Conservation (phyloP, 2,329 filamentous ascomycete genomes). For the Periconia macrospinosa region DNA sequence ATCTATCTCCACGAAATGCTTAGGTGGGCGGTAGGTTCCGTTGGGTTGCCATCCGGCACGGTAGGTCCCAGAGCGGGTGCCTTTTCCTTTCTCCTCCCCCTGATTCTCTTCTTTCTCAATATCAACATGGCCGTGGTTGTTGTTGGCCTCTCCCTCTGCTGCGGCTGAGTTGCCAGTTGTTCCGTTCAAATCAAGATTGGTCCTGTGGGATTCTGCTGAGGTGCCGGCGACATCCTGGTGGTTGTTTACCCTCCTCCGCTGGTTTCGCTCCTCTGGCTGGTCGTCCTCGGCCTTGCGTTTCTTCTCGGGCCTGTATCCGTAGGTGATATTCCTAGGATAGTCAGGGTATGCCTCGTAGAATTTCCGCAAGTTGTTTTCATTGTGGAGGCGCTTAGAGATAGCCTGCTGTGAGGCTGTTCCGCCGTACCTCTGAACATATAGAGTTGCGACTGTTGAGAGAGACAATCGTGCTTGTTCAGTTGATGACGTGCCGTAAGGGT, state of each 20-base stretch:
- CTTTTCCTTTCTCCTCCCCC: background rate
- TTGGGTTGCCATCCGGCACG: background rate
- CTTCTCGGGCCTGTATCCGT: background rate
- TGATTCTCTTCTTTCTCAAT: background rate
- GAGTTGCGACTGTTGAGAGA: slow-evolving; percentile 8
- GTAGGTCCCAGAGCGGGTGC: background rate
- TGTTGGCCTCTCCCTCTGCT: background rate
- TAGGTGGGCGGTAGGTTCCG: background rate
- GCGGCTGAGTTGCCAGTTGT: background rate
- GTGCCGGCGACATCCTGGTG: too few species aligned
- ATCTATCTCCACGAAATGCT: background rate
- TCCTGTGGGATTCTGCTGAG: too few species aligned
- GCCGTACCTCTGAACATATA: slow-evolving; percentile 9
- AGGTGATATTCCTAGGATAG: background rate
- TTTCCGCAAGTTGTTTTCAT: slow-evolving; percentile 1
- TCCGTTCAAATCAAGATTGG: too few species aligned
- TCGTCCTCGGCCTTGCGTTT: background rate
- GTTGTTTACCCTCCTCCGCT: too few species aligned
- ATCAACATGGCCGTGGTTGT: background rate
- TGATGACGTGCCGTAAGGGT: slow-evolving; percentile 11
- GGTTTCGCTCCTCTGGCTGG: background rate
- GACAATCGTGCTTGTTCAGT: slow-evolving; percentile 6
- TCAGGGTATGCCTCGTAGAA: slow-evolving; percentile 1
- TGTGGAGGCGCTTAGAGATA: slow-evolving; percentile 8
- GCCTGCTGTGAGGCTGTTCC: slow-evolving; percentile 7